phyloP scores from a whole-genome alignment of 805 yeast genomes.

The Clavispora santaluciae region DNA sequence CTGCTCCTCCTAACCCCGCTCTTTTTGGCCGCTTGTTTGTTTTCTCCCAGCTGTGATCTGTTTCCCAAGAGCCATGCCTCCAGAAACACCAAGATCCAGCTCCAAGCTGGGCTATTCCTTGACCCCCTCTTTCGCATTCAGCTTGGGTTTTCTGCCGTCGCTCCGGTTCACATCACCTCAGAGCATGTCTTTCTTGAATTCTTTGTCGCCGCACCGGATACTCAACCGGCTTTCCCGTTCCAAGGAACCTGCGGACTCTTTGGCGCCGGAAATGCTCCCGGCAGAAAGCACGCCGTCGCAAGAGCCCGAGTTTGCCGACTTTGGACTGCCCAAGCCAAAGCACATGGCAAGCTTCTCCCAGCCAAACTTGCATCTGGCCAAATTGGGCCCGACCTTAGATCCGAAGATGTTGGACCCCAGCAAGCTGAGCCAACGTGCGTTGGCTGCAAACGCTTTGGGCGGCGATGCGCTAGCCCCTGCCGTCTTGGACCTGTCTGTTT shows the following conservation, averaged over 20 bases:
- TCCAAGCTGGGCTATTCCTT: slow-evolving; percentile 4
- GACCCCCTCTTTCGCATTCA: slow-evolving; percentile 35
- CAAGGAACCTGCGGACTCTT: not conserved
- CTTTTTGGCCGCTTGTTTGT: not conserved
- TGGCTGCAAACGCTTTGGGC: too few relatives aligned
- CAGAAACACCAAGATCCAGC: slow-evolving; percentile 11
- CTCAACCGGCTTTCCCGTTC: slow-evolving; percentile 17
- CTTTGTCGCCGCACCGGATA: slow-evolving; percentile 34
- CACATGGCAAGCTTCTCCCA: not conserved
- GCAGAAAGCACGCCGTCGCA: slow-evolving; percentile 1
- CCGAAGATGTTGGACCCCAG: not conserved
- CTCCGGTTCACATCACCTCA: slow-evolving; percentile 36
- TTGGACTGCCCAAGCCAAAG: slow-evolving; percentile 6
- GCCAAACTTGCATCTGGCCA: not conserved
- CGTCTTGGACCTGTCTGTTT: not conserved
- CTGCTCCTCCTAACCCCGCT: not conserved
- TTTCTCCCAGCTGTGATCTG: too few relatives aligned
- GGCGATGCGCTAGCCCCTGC: too few relatives aligned
- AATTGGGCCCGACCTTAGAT: not conserved
- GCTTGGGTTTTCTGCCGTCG: slow-evolving; percentile 41
- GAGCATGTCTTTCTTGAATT: slow-evolving; percentile 17
- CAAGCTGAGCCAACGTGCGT: not conserved
- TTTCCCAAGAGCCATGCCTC: too few relatives aligned
- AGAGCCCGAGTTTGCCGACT: too few relatives aligned
- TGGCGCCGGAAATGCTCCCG: not conserved